phyloP scores from a whole-genome alignment of 257 asterid species.

The Gynochthodes officinalis region DNA sequence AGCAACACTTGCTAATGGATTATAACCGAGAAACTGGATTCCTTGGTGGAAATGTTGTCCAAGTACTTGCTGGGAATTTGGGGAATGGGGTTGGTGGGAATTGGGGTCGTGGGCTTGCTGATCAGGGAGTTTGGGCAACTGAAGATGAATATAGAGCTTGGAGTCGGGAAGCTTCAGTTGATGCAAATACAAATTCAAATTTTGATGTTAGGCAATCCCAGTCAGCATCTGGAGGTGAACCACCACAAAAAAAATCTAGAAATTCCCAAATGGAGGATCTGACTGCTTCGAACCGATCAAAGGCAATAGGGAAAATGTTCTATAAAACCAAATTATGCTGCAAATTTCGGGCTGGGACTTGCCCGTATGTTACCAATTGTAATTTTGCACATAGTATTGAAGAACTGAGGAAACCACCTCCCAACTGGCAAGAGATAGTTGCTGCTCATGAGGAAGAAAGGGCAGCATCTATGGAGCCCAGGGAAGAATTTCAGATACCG shows the following conservation, averaged over 20 bases:
- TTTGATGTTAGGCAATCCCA: constrained; percentile 54
- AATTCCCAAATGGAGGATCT: constrained; percentile 45
- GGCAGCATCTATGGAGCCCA: constrained; percentile 35
- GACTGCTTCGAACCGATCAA: constrained; percentile 42
- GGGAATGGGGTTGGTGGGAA: constrained; percentile 26
- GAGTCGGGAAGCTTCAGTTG: constrained; percentile 47
- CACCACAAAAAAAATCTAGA: constrained; percentile 50
- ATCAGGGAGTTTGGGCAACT: constrained; percentile 68
- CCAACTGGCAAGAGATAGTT: constrained; percentile 79
- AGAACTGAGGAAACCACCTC: constrained; percentile 74
- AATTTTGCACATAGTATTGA: constrained; percentile 64
- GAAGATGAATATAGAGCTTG: constrained; percentile 63
- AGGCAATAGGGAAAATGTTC: constrained; percentile 75
- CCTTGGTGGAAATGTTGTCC: constrained; percentile 54
- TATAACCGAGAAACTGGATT: constrained; percentile 41
- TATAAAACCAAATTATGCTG: constrained; percentile 69
- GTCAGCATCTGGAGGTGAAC: constrained; percentile 49
- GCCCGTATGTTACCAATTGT: constrained; percentile 71
- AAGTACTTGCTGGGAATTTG: constrained; percentile 41
- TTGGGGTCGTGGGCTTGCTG: constrained; percentile 51
- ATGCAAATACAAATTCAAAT: constrained; percentile 38
- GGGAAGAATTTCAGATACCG: constrained; percentile 78
- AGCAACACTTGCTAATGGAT: constrained; percentile 36
- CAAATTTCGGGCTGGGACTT: constrained; percentile 72
- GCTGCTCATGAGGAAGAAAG: constrained; percentile 66